These are phyloP conservation scores for Zymoseptoria ardabiliae DNA, from an alignment of 2,329 filamentous ascomycete species.

Conservation along the genomic window DNA sequence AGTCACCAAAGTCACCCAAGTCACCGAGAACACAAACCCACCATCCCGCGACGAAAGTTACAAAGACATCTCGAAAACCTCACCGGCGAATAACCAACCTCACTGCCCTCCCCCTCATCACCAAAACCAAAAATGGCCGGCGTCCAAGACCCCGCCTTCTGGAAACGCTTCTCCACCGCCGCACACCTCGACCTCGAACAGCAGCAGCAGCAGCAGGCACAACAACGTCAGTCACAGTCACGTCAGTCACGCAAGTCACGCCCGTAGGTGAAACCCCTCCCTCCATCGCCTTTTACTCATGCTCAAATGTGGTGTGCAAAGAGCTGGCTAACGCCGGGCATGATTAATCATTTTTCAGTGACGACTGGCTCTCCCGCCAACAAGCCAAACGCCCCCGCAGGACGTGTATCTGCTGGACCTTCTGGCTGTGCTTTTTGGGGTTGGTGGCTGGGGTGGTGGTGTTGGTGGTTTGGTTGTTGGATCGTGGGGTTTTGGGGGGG, in stretches of 20 bases:
- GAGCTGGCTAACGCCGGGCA: too few species aligned
- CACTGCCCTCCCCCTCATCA: background rate
- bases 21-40: background rate
- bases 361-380: constrained; percentile 49
- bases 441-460: constrained; percentile 41
- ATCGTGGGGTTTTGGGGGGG: constrained; percentile 8
- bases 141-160: constrained; percentile 52
- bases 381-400: constrained; percentile 41
- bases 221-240: too few species aligned
- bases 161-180: constrained; percentile 52
- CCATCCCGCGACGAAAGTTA: background rate
- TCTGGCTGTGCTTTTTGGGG: constrained; percentile 41
- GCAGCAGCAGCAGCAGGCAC: constrained; percentile 2
- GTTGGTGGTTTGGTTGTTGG: constrained; percentile 38
- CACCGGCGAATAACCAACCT: too few species aligned
- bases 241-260: too few species aligned
- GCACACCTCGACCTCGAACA: constrained; percentile 35
- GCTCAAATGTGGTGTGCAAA: too few species aligned
- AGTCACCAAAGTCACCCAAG: too few species aligned
- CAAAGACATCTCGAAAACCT: background rate
- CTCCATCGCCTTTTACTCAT: constrained; percentile 3
- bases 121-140: constrained; percentile 41
- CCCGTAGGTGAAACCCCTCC: constrained; percentile 29
- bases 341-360: constrained; percentile 29
- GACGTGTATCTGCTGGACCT: constrained; percentile 42